Base-by-base conservation (phyloP, 805 yeast species). In the Kuraishia borneana region DNA sequence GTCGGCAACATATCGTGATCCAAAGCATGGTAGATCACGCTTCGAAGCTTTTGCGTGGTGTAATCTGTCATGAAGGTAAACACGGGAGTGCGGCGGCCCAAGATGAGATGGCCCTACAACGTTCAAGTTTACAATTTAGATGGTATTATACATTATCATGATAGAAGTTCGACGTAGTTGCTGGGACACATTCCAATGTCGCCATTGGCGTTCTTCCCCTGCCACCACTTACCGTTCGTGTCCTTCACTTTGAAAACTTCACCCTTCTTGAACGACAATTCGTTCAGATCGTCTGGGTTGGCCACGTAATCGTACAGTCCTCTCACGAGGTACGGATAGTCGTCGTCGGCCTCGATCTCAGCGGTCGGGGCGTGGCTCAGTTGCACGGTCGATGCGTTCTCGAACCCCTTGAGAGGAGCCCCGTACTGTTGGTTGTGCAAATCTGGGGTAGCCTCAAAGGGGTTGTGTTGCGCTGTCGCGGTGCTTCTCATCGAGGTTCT, bases 141-240 rank as follows among this genome's bases (percentile, higher is more conserved):
- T n/a, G 16, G 13, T 25, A 6, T 25, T 25, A 8, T 6, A 13
- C 12, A 25, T 6, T 12, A 6, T 12, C 13, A 25, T 12, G 28
- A 8, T 16, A 25, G 28, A 40, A 87, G 63, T 56, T 83, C 83
- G 32, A 89, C 88, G 51, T 89, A 89, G 57, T 89, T 92, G 47
- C 94, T 80, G 33, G 98, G 97, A 56, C 95, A 87, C 48, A 89
- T 89, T 44, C 97, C 98, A 30, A 85, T 82, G 54, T 87, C 92
- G 22, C 98, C 98, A 45, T 75, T 81, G 6, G 80, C 68, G 50
- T 88, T 73, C 54, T 82, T 75, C 27, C 95, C 96, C 60, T 87
- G 95, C 97, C 97, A 89, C 98, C 98, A 89, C 60, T 94, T 78
- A 31, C 96, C 96, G 43, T 83, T 83, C 37, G 85, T 84, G 50